Evolutionary conservation across 2,329 filamentous ascomycete species (phyloP), one percentile per base, ranked within the genome.

Genomic region (Fusarium sp.): DNA sequence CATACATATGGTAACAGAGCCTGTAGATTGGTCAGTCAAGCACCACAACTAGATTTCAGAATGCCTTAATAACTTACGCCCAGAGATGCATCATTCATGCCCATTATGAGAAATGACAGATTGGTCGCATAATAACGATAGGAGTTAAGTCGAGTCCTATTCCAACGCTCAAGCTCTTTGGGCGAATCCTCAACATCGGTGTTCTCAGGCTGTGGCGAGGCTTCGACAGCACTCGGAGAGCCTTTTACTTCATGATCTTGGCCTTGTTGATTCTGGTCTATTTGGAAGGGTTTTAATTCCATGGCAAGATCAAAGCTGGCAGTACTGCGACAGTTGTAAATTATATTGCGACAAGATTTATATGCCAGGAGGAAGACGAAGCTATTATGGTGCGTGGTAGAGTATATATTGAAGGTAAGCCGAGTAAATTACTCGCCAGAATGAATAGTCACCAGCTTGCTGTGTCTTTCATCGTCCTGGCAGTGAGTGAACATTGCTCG

Each of bases 71-170:
- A 20, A 81, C 83, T 75, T 80, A 88, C 87, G 41, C 89, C 89
- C 44, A 88, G 83, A 24, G 86, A 86, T 11, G 86, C 90, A 78
- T 93, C 90, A 71, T 90, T 91, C 79, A 89, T 84, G 8, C 90
- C 90, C 81, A 91, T 86, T 32, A 91, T 81, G 20, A 89, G 79
- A 67, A 92, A 88, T 7, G 84, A 83, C 77, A 86, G 87, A 70
- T 89, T 87, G 5, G 87, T 84, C 1, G 86, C 82, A 35, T 86
- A 76, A 45, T 87, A 86, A 39, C 89, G 85, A 69, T 81, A 88
- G 6, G 86, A 78, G 74, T 90, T 92, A 41, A 82, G 80, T 10
- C 79, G 76, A 0, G 90, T 84, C n/a, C 80, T 78, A 71, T 92
- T 92, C 91, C 90, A 93, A 76, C 76, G 80, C 71, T 90, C 85